phyloP scores from a whole-genome alignment of 352 stramenopile species.

The Detonula confervacea region DNA sequence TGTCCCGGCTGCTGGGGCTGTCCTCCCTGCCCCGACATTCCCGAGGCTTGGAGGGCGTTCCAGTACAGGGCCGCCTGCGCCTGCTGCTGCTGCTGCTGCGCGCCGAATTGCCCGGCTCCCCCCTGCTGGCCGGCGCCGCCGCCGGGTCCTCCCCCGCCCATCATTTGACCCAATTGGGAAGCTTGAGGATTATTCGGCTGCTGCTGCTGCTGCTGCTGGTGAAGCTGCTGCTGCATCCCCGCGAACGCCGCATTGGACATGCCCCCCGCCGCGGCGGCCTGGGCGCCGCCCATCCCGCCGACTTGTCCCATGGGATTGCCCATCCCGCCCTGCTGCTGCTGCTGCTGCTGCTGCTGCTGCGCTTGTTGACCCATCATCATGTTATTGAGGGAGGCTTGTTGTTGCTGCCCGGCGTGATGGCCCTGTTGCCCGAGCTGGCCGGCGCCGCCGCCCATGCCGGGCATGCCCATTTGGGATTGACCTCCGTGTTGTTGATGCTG shows the following conservation, averaged over 20 bases:
- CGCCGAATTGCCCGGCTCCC: no score
- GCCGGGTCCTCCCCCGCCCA: background rate
- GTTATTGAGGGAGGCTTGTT: background rate
- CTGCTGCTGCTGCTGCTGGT: conserved; percentile 30
- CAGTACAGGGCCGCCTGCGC: conserved; percentile 21
- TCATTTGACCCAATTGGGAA: conserved; percentile 2
- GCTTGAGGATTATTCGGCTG: conserved; percentile 20
- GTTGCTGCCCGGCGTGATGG: background rate
- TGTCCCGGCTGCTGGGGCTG: conserved; percentile 44
- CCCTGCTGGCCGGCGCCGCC: background rate
- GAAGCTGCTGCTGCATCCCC: conserved; percentile 56
- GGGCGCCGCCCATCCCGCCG: background rate
- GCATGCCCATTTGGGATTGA: conserved; percentile 17
- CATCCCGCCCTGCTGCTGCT: background rate
- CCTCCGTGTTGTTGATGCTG: background rate
- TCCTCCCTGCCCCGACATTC: conserved; percentile 12
- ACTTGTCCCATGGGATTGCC: background rate
- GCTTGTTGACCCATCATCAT: conserved; percentile 9
- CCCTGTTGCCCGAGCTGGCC: background rate
- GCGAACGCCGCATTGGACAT: conserved; percentile 40
- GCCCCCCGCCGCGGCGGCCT: conserved; percentile 13
- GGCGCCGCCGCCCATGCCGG: background rate
- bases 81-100: conserved; percentile 32
- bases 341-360: no score
- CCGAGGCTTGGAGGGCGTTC: conserved; percentile 39